Conservation (phyloP, 106 monocot genomes). For the Xerophyta viscosa region DNA sequence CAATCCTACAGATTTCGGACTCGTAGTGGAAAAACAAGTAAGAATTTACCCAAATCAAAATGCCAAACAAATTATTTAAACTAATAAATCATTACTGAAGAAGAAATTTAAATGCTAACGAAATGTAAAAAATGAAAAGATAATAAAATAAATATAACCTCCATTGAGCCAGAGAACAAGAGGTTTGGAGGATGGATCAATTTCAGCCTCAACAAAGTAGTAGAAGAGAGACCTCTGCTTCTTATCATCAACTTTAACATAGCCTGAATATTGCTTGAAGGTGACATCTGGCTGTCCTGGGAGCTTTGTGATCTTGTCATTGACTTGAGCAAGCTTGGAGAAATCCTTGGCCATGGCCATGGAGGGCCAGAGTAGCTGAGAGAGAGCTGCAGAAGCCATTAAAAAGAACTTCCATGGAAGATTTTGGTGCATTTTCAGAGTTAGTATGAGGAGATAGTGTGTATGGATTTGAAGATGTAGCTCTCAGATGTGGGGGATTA, state of each 20-base stretch:
- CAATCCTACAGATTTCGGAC: neutral
- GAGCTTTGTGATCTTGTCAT: slow-evolving; percentile 59
- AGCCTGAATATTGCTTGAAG: slow-evolving; percentile 88
- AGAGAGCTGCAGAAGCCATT: slow-evolving; percentile 22
- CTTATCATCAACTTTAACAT: slow-evolving; percentile 62
- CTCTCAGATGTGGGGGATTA: slow-evolving; percentile 7
- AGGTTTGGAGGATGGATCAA: slow-evolving; percentile 64
- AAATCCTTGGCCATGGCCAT: slow-evolving; percentile 7
- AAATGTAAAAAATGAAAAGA: too few relatives aligned
- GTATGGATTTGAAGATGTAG: too few relatives aligned
- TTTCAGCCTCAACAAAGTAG: slow-evolving; percentile 92
- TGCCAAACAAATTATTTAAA: too few relatives aligned
- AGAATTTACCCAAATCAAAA: too few relatives aligned
- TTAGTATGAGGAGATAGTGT: too few relatives aligned
- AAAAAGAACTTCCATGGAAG: slow-evolving; percentile 15
- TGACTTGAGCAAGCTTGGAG: neutral
- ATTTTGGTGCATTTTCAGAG: too few relatives aligned
- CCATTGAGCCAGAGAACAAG: slow-evolving; percentile 97
- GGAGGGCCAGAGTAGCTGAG: slow-evolving; percentile 26
- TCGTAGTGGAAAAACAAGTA: neutral
- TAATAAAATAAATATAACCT: slow-evolving; percentile 33
- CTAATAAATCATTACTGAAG: too few relatives aligned
- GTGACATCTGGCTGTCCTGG: slow-evolving; percentile 87
- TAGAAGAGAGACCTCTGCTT: slow-evolving; percentile 69
- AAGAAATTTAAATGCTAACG: too few relatives aligned